Evolutionary conservation across 1,139 yeast species (phyloP).

Genomic region (Groenewaldozyma auringiensis): DNA sequence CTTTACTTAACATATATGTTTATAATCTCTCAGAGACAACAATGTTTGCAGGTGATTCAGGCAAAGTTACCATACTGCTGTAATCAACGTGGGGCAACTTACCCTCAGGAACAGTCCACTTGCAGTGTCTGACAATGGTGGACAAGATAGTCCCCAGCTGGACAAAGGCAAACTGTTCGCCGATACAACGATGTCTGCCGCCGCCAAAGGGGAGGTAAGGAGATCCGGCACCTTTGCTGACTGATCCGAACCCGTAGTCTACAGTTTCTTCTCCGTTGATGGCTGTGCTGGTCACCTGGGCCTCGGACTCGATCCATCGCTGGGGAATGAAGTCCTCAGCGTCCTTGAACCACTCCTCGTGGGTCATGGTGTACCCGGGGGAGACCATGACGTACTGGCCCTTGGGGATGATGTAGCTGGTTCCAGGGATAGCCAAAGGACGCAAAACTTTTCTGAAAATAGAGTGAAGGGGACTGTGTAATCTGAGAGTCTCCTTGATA

Average conservation of each 20-base stretch:
- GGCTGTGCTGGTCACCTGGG: constrained; percentile 33
- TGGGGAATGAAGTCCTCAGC: constrained; percentile 68
- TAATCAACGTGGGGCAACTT: constrained; percentile 72
- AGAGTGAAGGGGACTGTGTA: constrained; percentile 95
- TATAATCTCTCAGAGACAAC: constrained; percentile 46
- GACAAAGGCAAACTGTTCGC: constrained; percentile 95
- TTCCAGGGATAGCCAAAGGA: constrained; percentile 71
- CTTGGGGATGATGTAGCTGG: constrained; percentile 73
- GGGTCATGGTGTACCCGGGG: constrained; percentile 84
- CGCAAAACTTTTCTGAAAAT: constrained; percentile 84
- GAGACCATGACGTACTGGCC: constrained; percentile 88
- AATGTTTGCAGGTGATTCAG: constrained; percentile 69
- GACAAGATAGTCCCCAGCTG: constrained; percentile 85
- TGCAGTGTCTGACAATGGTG: constrained; percentile 65
- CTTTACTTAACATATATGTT: too few relatives aligned
- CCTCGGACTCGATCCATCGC: constrained; percentile 67
- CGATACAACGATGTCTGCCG: constrained; percentile 99
- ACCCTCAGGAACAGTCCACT: constrained; percentile 62
- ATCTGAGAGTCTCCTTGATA: constrained; percentile 86
- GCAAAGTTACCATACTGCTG: constrained; percentile 90
- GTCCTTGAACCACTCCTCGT: constrained; percentile 65
- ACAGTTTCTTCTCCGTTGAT: constrained; percentile 46
- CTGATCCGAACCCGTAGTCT: constrained; percentile 94
- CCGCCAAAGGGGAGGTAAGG: constrained; percentile 98
- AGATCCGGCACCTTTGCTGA: constrained; percentile 89